Conservation (phyloP, 192 early-diverging fungal genomes). For the Backusella morwellensis region DNA sequence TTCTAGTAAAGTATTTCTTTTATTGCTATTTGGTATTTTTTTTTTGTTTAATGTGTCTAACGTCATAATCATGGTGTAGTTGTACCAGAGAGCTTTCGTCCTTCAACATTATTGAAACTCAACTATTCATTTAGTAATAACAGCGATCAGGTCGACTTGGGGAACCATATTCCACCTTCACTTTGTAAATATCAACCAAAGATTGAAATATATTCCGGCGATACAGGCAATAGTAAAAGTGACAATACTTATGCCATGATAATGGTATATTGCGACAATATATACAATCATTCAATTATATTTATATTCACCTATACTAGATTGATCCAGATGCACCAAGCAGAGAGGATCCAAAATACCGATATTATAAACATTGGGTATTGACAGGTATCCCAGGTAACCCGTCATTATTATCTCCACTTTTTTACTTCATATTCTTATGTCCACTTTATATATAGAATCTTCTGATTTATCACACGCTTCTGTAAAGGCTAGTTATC, state of each 20-base stretch:
- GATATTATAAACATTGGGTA: slow-evolving; percentile 56
- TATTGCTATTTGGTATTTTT: background rate
- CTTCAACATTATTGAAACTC: background rate
- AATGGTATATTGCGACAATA: background rate
- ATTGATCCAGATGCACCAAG: slow-evolving; percentile 60
- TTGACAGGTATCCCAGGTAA: slow-evolving; percentile 46
- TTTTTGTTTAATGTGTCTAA: background rate
- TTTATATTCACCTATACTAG: slow-evolving; percentile 16
- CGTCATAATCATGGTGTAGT: background rate
- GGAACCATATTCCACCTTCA: background rate
- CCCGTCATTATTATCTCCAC: background rate
- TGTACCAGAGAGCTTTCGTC: background rate
- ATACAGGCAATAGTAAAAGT: background rate
- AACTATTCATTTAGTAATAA: background rate
- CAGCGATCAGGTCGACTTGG: background rate
- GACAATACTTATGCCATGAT: background rate
- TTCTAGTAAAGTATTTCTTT: background rate
- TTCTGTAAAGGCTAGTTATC: slow-evolving; percentile 35
- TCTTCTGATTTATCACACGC: slow-evolving; percentile 2
- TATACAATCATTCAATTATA: too few relatives aligned
- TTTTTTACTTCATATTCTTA: background rate
- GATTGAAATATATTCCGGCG: background rate
- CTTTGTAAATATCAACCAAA: background rate
- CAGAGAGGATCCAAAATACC: slow-evolving; percentile 31
- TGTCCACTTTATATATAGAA: background rate